Conservation (phyloP, 2,329 filamentous ascomycete genomes). For the Albophoma yamanashiensis region DNA sequence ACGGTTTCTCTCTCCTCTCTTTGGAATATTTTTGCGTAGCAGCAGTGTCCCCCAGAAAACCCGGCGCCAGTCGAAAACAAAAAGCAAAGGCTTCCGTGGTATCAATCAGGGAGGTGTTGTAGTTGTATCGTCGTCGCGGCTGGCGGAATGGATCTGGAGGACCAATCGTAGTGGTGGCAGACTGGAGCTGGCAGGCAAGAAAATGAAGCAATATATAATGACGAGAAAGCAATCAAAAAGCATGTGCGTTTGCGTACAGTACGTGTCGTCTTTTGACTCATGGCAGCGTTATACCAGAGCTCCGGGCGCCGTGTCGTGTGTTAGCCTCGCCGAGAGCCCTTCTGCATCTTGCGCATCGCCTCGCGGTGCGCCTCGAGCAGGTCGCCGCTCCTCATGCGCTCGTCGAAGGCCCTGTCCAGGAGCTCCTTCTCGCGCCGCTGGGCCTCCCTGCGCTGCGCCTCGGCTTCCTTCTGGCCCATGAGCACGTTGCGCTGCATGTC, state of each 20-base stretch:
- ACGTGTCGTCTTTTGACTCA: background rate
- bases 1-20: background rate
- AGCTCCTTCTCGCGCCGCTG: constrained; percentile 46
- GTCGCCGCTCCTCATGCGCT: constrained; percentile 64
- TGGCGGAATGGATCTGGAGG: background rate
- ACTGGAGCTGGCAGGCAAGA: background rate
- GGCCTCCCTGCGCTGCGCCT: constrained; percentile 47
- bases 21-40: background rate
- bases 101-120: background rate
- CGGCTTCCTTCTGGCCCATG: constrained; percentile 52
- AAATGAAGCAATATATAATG: background rate
- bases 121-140: background rate
- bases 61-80: background rate
- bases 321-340: background rate
- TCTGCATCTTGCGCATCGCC: constrained; percentile 71
- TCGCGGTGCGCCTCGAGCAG: constrained; percentile 70
- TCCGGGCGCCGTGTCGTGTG: background rate
- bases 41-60: background rate
- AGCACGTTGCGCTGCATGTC: constrained; percentile 45
- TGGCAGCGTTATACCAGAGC: background rate
- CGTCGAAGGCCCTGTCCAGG: constrained; percentile 55
- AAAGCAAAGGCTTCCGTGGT: background rate
- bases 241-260: background rate
- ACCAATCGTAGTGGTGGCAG: too few relatives aligned
- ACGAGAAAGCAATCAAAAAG: background rate